phyloP scores from a whole-genome alignment of 2,329 filamentous ascomycete genomes.

The Aspergillus fumigatiaffinis region DNA sequence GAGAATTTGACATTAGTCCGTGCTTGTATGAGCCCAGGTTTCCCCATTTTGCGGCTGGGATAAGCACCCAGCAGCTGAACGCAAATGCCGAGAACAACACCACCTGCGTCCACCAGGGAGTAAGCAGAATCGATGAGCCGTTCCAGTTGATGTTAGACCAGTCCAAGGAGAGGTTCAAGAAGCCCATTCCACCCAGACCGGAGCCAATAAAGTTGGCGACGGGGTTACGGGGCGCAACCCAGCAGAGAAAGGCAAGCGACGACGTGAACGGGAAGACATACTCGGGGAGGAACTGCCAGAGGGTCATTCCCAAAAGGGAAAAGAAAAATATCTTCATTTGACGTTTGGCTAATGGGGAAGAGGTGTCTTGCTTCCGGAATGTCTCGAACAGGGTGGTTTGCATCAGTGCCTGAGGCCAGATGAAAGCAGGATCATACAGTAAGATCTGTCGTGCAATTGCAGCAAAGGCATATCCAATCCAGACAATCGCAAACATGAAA shows the following conservation, averaged over 20 bases:
- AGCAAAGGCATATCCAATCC: slow-evolving; percentile 57
- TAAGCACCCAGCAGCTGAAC: slow-evolving; percentile 55
- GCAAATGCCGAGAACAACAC: slow-evolving; percentile 55
- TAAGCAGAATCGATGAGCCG: slow-evolving; percentile 48
- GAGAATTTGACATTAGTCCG: slow-evolving; percentile 56
- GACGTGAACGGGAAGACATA: slow-evolving; percentile 58
- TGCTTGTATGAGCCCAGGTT: slow-evolving; percentile 50
- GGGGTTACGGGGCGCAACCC: slow-evolving; percentile 57
- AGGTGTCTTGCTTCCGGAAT: slow-evolving; percentile 45
- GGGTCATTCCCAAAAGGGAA: slow-evolving; percentile 49
- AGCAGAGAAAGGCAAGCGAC: slow-evolving; percentile 60
- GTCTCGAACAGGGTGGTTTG: slow-evolving; percentile 59
- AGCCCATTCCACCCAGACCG: slow-evolving; percentile 60
- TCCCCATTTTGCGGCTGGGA: slow-evolving; percentile 59
- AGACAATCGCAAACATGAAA: slow-evolving; percentile 59
- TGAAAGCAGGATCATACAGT: slow-evolving; percentile 56
- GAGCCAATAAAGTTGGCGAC: slow-evolving; percentile 59
- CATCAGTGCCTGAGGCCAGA: slow-evolving; percentile 52
- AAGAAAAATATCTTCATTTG: slow-evolving; percentile 58
- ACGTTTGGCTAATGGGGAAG: slow-evolving; percentile 47
- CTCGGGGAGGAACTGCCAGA: slow-evolving; percentile 62
- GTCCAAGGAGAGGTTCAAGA: slow-evolving; percentile 57
- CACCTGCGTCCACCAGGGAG: slow-evolving; percentile 59
- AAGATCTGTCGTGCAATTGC: slow-evolving; percentile 56
- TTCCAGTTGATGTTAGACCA: slow-evolving; percentile 59